Evolutionary conservation across 1,139 yeast species (phyloP).

Genomic region (Pichia norvegensis): DNA sequence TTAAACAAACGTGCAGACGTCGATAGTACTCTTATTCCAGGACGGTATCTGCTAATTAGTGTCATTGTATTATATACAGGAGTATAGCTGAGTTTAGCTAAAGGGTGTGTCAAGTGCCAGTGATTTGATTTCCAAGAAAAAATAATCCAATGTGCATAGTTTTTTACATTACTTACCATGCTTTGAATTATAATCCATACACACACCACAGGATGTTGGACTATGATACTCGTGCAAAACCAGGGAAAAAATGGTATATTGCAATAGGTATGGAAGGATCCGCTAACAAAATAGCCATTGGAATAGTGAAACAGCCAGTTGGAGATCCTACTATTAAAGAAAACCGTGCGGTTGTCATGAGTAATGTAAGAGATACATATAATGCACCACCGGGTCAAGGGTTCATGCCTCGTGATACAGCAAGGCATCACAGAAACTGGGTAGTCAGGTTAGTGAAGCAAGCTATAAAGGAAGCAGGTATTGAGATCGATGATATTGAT

Average conservation of each 20-base stretch:
- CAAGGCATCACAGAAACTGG: constrained; percentile 94
- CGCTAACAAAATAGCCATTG: constrained; percentile 93
- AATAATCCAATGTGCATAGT: too few relatives aligned
- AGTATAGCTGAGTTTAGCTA: too few relatives aligned
- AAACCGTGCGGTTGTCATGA: constrained; percentile 66
- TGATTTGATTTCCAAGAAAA: not conserved
- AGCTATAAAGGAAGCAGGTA: constrained; percentile 57
- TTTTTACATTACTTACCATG: too few relatives aligned
- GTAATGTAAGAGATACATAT: constrained; percentile 91
- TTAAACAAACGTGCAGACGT: not conserved
- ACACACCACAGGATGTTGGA: constrained; percentile 11
- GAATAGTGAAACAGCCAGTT: constrained; percentile 65
- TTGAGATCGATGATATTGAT: constrained; percentile 58
- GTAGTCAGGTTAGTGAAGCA: constrained; percentile 68
- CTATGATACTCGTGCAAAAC: constrained; percentile 24
- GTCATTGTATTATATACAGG: too few relatives aligned
- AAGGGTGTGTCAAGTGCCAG: too few relatives aligned
- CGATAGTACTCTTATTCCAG: not conserved
- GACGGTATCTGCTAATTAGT: not conserved
- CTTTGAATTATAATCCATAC: too few relatives aligned
- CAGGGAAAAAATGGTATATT: constrained; percentile 45
- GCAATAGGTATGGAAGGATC: constrained; percentile 95
- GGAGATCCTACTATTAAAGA: constrained; percentile 40
- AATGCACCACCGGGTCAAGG: constrained; percentile 98
- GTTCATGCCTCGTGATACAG: constrained; percentile 90